Base-by-base conservation (phyloP, 2,329 filamentous ascomycete genomes). In the Macrophomina phaseolina region DNA sequence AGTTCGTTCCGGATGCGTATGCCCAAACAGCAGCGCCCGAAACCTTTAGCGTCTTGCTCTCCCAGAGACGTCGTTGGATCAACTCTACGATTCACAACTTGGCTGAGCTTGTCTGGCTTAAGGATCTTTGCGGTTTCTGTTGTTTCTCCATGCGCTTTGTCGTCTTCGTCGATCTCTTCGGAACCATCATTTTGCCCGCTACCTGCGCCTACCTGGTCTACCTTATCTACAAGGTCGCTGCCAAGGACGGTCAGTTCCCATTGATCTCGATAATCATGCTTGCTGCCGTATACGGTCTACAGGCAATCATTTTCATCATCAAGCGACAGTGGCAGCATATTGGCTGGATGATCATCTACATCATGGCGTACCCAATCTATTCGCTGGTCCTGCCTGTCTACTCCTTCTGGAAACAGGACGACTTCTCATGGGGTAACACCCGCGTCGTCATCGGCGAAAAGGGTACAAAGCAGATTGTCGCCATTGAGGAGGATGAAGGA, bases 321-420 rank as follows among this genome's bases (percentile, higher is more conserved):
- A 97, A 97, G 83, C 87, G 95, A 63, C 93, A 98, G 80, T 99
- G 95, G 95, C 94, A 99, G 78, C 94, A 98, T 76, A 88, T 99
- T 68, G 95, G 95, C 72, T 99, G 95, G 95, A 98, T 99, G 94
- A 90, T 99, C 71, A 98, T 99, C 76, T 99, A 99, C 81, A 86
- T 99, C 69, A 73, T 96, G n/a, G 95, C 95, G 2, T 97, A 91
- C 83, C 95, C 95, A 0, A 91, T 99, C 72, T 97, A 94, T 83
- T 95, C 91, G 4, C 92, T 99, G 73, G 77, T 96, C 69, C 86
- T 99, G 12, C 95, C 95, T 0, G 82, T 99, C 70, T 99, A 98
- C 83, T 97, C 94, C 0, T 99, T 99, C 90, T 99, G 95, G 95
- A 97, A 97, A 81, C 94, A 97, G 79, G 95, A 99, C 80, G 94